A percentile compares a stretch with the other conserved stretches of the same genome.
These are phyloP conservation scores for Caloboletus inedulis DNA, from an alignment of 1,284 basidiomycete species.

Conservation along the genomic window DNA sequence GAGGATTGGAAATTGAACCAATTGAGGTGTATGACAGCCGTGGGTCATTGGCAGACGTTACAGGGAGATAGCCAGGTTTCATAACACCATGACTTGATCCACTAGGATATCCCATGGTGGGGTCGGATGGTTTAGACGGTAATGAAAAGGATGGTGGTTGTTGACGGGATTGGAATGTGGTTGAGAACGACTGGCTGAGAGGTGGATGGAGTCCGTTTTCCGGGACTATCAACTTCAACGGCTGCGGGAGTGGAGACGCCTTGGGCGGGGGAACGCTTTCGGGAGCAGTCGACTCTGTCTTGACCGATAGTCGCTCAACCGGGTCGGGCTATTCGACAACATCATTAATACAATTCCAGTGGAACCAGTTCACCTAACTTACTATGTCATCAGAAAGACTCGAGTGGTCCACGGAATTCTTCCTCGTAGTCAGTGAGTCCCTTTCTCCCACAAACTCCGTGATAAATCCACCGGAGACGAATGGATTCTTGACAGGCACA, in stretches of 20 bases:
- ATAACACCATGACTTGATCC: constrained; percentile 1
- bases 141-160: constrained; percentile 11
- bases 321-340: constrained; percentile 12
- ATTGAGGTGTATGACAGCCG: constrained; percentile 39
- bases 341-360: neutral
- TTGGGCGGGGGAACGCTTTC: constrained; percentile 15
- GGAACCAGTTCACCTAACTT: neutral
- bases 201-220: constrained; percentile 11
- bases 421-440: constrained; percentile 21
- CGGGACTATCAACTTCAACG: constrained; percentile 10
- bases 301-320: constrained; percentile 18
- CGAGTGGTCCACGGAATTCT: constrained; percentile 16
- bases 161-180: constrained; percentile 12
- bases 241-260: constrained; percentile 9
- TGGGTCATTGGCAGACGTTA: constrained; percentile 38
- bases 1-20: constrained; percentile 46
- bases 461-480: constrained; percentile 51
- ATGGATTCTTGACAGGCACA: constrained; percentile 39
- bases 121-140: constrained; percentile 20
- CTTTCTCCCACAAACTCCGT: constrained; percentile 41
- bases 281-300: constrained; percentile 16
- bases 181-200: constrained; percentile 11
- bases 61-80: constrained; percentile 24
- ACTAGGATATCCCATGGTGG: constrained; percentile 7
- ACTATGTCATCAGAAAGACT: constrained; percentile 16